Base-by-base conservation (phyloP, 2,329 filamentous ascomycete genomes). In the Tetracladium maxilliforme region DNA sequence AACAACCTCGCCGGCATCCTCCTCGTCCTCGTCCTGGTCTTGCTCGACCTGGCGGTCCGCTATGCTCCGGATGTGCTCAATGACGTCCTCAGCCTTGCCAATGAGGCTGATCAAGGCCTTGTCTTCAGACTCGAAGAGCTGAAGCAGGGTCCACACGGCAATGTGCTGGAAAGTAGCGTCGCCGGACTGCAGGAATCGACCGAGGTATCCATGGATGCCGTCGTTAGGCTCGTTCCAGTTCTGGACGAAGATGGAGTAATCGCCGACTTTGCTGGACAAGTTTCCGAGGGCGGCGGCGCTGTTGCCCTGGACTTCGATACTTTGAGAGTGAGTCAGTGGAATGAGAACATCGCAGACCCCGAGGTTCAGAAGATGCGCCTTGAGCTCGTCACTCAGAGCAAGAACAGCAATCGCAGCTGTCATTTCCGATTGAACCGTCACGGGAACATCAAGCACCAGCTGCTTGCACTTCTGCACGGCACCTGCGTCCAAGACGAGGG, bases 381-480 rank as follows among this genome's bases (percentile, higher is more conserved):
- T 98, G 30, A 98, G 66, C 35, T 98, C 90, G 42, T 98, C 90
- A 40, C 87, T 94, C 25, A 98, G 58, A 11, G 90, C 90, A 34
- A 98, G 64, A 10, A 98, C 90, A 19, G 90, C 90, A 51, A 98
- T 94, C 2, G 90, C 90, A n/a, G 90, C 90, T 5, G 90, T 98
- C 90, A 98, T 98, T 51, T 98, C 90, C 3, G 86, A 94, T 48
- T 98, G 90, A 3, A 98, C 90, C 19, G 81, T 87, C 24, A 95
- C 66, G 0, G 90, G 84, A 4, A 95, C 90, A 28, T 92, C 77
- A 11, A 98, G 61, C 14, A 98, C 86, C 26, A 98, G 64, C 45
- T 95, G 83, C 54, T 94, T 95, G 71, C 90, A 98, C 51, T 95
- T 95, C 47, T 95, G 84, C 19, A 98, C 90, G 3, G 90, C 90